Evolutionary conservation across 441 rosid species (phyloP).

Genomic region (Populus hybrid): DNA sequence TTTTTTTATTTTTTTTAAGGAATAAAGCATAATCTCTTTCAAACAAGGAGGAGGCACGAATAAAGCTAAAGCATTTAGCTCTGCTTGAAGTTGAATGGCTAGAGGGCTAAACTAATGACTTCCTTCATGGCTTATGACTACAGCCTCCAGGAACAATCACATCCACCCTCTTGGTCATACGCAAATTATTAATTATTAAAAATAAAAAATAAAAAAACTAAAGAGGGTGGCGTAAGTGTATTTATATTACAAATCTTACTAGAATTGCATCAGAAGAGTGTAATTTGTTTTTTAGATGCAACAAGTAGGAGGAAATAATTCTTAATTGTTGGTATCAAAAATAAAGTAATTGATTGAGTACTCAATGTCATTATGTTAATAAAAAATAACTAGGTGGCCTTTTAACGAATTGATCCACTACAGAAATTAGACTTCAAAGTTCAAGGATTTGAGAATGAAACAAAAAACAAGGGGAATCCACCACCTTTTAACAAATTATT

Average conservation of each 20-base stretch:
- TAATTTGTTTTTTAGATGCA: too few relatives aligned
- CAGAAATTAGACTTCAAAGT: conserved; percentile 5
- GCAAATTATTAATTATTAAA: too few relatives aligned
- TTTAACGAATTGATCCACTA: background rate
- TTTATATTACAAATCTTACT: too few relatives aligned
- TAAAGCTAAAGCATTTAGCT: background rate
- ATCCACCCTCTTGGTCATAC: background rate
- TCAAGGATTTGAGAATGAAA: conserved; percentile 2
- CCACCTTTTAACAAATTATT: too few relatives aligned
- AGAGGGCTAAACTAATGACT: background rate
- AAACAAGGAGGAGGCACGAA: background rate
- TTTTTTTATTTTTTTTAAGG: background rate
- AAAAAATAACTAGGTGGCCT: background rate
- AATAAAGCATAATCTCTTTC: background rate
- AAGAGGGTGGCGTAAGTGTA: too few relatives aligned
- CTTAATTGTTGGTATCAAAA: background rate
- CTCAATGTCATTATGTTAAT: background rate
- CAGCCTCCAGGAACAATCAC: background rate
- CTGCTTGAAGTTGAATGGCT: background rate
- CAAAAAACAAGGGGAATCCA: background rate
- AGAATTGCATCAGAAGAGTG: too few relatives aligned
- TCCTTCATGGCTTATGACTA: background rate
- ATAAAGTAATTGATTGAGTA: background rate
- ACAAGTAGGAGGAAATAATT: background rate
- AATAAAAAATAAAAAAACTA: too few relatives aligned